phyloP scores from a whole-genome alignment of 768 basidiomycete species.

The Pisolithus orientalis region DNA sequence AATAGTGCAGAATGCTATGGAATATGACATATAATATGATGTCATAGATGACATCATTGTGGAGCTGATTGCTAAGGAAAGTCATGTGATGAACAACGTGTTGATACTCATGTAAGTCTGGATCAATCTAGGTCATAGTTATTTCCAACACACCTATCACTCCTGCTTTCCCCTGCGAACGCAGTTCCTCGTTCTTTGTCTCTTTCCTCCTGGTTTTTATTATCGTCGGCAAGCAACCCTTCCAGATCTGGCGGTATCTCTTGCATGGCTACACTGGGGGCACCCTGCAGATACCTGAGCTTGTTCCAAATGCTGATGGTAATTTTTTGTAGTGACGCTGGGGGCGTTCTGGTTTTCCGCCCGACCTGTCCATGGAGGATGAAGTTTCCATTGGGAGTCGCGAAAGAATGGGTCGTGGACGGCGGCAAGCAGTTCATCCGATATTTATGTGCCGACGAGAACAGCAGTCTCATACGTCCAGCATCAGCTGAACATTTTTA shows the following conservation, averaged over 20 bases:
- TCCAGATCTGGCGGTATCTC: slow-evolving; percentile 92
- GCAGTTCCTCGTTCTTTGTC: slow-evolving; percentile 61
- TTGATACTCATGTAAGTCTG: slow-evolving; percentile 64
- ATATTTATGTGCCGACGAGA: slow-evolving; percentile 74
- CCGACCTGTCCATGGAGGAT: slow-evolving; percentile 85
- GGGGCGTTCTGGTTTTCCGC: slow-evolving; percentile 89
- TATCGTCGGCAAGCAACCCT: slow-evolving; percentile 68
- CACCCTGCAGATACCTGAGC: slow-evolving; percentile 87
- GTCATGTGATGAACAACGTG: too few relatives aligned
- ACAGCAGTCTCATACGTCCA: slow-evolving; percentile 99
- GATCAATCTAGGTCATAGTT: too few relatives aligned
- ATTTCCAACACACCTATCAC: slow-evolving; percentile 45
- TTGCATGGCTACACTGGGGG: slow-evolving; percentile 95
- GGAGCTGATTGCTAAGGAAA: too few relatives aligned
- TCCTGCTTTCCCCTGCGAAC: slow-evolving; percentile 44
- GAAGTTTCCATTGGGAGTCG: slow-evolving; percentile 87
- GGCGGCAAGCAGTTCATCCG: slow-evolving; percentile 83
- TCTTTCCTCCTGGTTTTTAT: slow-evolving; percentile 58
- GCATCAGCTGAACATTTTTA: slow-evolving; percentile 93
- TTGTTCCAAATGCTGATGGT: slow-evolving; percentile 79
- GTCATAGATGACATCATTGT: too few relatives aligned
- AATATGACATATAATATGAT: too few relatives aligned
- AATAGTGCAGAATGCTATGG: too few relatives aligned
- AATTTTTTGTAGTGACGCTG: slow-evolving; percentile 78
- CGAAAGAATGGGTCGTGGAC: slow-evolving; percentile 92